Evolutionary conservation across 2,329 filamentous ascomycete genomes (phyloP).

Genomic region (Myriosclerotinia duriaeana): DNA sequence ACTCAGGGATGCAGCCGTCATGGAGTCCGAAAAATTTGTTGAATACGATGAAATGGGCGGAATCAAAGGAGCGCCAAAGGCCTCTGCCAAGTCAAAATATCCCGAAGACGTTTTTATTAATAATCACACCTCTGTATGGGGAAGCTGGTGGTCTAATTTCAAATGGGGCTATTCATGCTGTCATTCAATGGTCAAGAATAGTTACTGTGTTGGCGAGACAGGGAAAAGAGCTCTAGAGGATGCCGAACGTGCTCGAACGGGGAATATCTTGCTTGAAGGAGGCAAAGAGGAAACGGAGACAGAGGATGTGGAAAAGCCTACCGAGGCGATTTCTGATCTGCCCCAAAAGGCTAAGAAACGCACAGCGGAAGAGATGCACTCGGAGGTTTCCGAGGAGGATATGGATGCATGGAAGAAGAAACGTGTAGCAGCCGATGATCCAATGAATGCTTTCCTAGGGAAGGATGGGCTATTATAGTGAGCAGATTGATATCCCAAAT

Average conservation of each 20-base stretch:
- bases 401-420: conserved; percentile 83
- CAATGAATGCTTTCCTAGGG: conserved; percentile 79
- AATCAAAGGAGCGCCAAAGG: conserved; percentile 82
- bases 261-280: conserved; percentile 43
- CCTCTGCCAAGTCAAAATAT: conserved; percentile 84
- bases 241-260: conserved; percentile 59
- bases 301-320: conserved; percentile 40
- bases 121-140: conserved; percentile 92
- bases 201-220: conserved; percentile 92
- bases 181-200: conserved; percentile 91
- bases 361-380: conserved; percentile 74
- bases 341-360: conserved; percentile 60
- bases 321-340: conserved; percentile 31
- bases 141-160: conserved; percentile 96
- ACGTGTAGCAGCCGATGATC: conserved; percentile 71
- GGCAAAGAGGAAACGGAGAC: conserved; percentile 37
- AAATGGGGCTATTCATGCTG: conserved; percentile 96
- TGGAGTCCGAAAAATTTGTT: conserved; percentile 81
- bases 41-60: conserved; percentile 91
- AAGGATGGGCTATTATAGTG: conserved; percentile 59
- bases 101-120: conserved; percentile 82
- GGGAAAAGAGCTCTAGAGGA: conserved; percentile 80
- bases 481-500: too few relatives aligned
- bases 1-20: conserved; percentile 65
- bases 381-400: conserved; percentile 76